These are phyloP conservation scores for Syzygium oleosum DNA, from an alignment of 345 rosid genomes.

Conservation along the genomic window DNA sequence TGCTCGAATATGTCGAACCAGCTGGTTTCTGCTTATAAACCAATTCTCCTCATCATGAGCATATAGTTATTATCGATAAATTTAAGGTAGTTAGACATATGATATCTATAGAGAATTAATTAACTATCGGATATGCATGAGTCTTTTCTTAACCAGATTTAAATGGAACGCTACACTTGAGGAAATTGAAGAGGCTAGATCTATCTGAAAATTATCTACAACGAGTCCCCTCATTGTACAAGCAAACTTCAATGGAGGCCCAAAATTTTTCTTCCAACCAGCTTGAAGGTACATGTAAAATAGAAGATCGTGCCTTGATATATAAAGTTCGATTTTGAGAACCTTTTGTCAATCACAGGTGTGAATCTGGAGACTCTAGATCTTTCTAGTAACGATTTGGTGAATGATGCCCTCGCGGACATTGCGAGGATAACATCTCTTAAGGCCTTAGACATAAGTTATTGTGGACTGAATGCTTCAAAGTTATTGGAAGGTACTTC, in stretches of 20 bases:
- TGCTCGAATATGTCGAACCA: neutral
- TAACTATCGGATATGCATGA: neutral
- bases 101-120: neutral
- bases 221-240: neutral
- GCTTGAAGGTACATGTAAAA: neutral
- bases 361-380: neutral
- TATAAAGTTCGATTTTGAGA: neutral
- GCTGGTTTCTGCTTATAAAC: neutral
- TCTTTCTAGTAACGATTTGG: neutral
- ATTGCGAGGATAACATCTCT: neutral
- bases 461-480: neutral
- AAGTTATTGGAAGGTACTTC: neutral
- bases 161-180: neutral
- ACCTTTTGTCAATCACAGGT: neutral
- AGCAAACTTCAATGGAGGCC: neutral
- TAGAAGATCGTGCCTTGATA: neutral
- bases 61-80: neutral
- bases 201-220: neutral
- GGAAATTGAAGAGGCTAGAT: neutral
- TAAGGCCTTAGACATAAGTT: neutral
- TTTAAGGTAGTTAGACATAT: neutral
- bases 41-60: neutral
- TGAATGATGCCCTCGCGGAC: neutral
- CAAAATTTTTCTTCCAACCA: neutral
- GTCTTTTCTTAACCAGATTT: neutral